Base-by-base conservation (phyloP, 2,329 filamentous ascomycete species). In the Cryphonectria naterciae region DNA sequence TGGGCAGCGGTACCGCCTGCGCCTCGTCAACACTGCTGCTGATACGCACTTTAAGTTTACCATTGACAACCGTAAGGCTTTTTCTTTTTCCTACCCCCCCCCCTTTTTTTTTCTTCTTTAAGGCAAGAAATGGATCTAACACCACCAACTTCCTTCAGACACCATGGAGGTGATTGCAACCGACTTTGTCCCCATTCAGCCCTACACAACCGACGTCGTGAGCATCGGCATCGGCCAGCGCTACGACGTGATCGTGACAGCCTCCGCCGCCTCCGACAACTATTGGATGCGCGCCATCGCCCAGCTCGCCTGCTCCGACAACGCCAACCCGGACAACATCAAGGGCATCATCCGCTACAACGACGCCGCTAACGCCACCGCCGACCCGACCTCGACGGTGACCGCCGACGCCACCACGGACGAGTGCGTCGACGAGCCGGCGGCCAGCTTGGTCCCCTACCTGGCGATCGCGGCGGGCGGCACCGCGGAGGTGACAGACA, bases 121-220 rank as follows among this genome's bases (percentile, higher is more conserved):
- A 32, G 32, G 32, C 32, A 19, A 7, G 4, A 8, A 10, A 25
- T 25, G 19, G 19, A 39, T 49, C 49, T 54, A 11, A 54, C 49
- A 54, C 11, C 2, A 25, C 22, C 1, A 17, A 13, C 41, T 17
- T 11, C 15, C 25, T 25, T 25, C 13, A 56, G 52, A 87, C 74
- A 79, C 78, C 5, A 74, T 87, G 73, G 83, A 79, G 0, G 83
- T 87, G 49, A 82, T 86, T 58, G 80, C 83, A 6, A 81, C 80
- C 70, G 85, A 87, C 74, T 84, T 85, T 52, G 83, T 86, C 1
- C 80, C 83, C 0, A 77, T 86, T 68, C 74, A 81, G 68, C 86
- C 86, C 0, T 88, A 87, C 74, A 79, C 78, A 2, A 84, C 84
- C 0, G 77, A 83, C 5, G 78, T 82, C 17, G 77, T 89, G 35